Evolutionary conservation across 768 basidiomycete species (phyloP), one percentile per base, ranked within the genome.

Genomic region (Tulasnella sp.): DNA sequence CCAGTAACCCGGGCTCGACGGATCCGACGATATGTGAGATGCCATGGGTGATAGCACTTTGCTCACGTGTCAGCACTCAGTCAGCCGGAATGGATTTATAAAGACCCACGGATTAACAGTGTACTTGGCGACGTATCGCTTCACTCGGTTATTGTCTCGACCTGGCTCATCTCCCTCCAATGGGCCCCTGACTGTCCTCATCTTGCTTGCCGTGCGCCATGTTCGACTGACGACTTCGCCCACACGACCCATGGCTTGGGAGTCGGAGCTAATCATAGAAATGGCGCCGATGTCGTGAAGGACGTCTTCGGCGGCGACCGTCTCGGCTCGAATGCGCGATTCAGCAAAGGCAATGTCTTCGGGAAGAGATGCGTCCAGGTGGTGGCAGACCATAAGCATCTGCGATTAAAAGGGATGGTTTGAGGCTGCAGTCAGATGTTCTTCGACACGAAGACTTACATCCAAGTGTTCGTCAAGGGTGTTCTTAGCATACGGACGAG

Each of bases 321-420:
- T 99, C 84, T 99, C 97, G 0, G 90, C 94, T 42, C 97, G 89
- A 80, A 99, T 99, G 42, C 97, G 92, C 9, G 97, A 98, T 79
- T 99, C 96, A 3, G 97, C 97, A 80, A 99, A 99, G 1, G 92
- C 89, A 54, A 98, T 86, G 79, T 99, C 97, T 84, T 99, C 97
- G 0, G 92, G 88, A 79, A 97, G 94, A n/a, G 86, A 88, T 79
- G 86, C 89, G 84, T 97, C 94, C 75, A 99, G 88, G 83, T 99
- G 97, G 82, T 99, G 97, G 82, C 96, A 97, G n/a, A 98, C 96
- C 95, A 99, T 98, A 31, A 99, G 86, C 97, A 99, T 99, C 96
- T 97, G 80, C 3, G 17, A n/a, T 6, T 0, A 36, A 9, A 52
- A 49, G 39, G 12, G 64, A 70, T 49, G 54, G 17, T 71, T 58